Evolutionary conservation across 1,284 basidiomycete species (phyloP), one percentile per base, ranked within the genome.

Genomic region (Phellopilus nigrolimitatus): DNA sequence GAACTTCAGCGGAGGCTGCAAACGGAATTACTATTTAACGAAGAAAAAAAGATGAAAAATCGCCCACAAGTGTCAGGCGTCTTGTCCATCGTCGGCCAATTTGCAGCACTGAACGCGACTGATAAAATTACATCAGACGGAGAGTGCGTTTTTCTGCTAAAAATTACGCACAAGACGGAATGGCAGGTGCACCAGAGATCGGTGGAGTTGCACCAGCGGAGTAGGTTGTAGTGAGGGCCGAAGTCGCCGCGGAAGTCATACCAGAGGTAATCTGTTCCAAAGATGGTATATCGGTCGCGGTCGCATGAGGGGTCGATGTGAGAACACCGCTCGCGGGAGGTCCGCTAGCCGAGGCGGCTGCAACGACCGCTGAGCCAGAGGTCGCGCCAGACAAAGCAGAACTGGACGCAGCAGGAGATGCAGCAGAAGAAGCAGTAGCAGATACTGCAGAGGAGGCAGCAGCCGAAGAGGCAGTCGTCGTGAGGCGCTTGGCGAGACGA

Each of bases 21-120:
- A n/a, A 12, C 42, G 15, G 30, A 55, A 4, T 53, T 27, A 12
- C 5, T 10, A 10, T 48, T 42, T 30, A 8, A 38, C 34, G 34
- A 38, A 43, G 41, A 31, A 44, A 25, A 10, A 6, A 8, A 30
- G 4, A 42, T 15, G 21, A 33, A 30, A 22, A 31, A 27, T 19
- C 10, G 66, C 72, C 28, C 59, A 83, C 82, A 69, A 7, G 80
- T 79, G n/a, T 80, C 75, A 6, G 90, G 85, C 10, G 82, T 64
- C 19, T 72, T 69, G 62, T 93, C 90, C 60, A 84, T 77, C 1
- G 71, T 46, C 0, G 90, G 91, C 81, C 86, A 93, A 27, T 79
- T 64, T 2, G 62, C 66, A 0, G 61, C 12, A 17, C 57, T 57
- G 62, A 79, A 80, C 10, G 77, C 71, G 57, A 83, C 83, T 84